Conservation (phyloP, 2,329 filamentous ascomycete species). For the Scedosporium dehoogii region DNA sequence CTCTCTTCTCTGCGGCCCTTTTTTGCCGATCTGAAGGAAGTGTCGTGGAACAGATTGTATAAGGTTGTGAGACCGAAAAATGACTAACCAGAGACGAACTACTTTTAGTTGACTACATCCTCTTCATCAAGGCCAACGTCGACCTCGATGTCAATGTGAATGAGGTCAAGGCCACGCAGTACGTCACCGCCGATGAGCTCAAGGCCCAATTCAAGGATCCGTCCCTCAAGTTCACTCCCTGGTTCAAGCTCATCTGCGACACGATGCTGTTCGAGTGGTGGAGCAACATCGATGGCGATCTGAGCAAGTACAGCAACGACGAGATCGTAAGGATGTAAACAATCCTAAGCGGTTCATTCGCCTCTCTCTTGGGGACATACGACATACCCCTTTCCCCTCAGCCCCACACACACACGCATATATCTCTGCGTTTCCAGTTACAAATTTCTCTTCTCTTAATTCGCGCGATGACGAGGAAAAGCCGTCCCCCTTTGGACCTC, state of each 20-base stretch:
- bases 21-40: no score
- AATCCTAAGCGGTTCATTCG: background rate
- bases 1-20: background rate
- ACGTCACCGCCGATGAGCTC: constrained; percentile 72
- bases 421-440: background rate
- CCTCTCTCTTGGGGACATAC: background rate
- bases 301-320: constrained; percentile 75
- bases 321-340: constrained; percentile 73
- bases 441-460: background rate
- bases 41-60: background rate
- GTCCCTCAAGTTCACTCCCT: constrained; percentile 80
- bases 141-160: constrained; percentile 75
- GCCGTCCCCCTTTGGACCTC: background rate
- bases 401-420: background rate
- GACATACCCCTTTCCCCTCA: background rate
- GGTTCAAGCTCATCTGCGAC: constrained; percentile 99
- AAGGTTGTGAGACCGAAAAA: background rate
- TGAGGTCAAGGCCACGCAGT: constrained; percentile 77
- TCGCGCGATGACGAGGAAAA: background rate
- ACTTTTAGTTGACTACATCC: constrained; percentile 84
- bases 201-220: constrained; percentile 79
- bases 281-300: constrained; percentile 67
- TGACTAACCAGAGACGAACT: constrained; percentile 10
- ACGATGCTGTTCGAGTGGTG: constrained; percentile 98
- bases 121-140: constrained; percentile 94